These are phyloP conservation scores for Trametes meyenii DNA, from an alignment of 768 basidiomycete species.

Conservation along the genomic window DNA sequence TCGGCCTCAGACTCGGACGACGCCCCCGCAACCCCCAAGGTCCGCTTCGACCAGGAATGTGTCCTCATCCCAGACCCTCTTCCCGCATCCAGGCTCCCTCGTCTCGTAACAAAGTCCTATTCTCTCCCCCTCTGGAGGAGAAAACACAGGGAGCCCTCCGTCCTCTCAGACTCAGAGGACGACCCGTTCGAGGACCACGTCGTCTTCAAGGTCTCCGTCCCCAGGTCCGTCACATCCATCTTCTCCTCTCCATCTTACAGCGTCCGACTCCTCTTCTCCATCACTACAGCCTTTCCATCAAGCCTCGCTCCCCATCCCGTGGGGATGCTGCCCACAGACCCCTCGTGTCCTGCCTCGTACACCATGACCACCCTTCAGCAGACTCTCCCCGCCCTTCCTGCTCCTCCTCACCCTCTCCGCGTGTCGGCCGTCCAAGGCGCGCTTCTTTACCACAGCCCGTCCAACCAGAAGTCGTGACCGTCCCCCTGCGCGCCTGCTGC, in stretches of 20 bases:
- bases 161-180: conserved; percentile 26
- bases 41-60: conserved; percentile 75
- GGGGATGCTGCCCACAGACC: conserved; percentile 37
- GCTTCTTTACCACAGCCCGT: conserved; percentile 20
- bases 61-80: conserved; percentile 68
- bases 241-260: not conserved
- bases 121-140: conserved; percentile 70
- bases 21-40: conserved; percentile 31
- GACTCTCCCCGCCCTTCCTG: conserved; percentile 20
- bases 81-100: conserved; percentile 46
- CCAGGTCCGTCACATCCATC: conserved; percentile 47
- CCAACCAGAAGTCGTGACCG: conserved; percentile 44
- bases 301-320: conserved; percentile 42
- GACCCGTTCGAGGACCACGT: conserved; percentile 46
- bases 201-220: conserved; percentile 62
- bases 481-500: conserved; percentile 77
- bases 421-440: conserved; percentile 23
- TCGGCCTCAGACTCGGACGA: conserved; percentile 2
- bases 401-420: conserved; percentile 4
- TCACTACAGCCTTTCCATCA: conserved; percentile 26
- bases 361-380: conserved; percentile 45
- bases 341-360: conserved; percentile 55
- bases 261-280: not conserved
- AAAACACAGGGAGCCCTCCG: conserved; percentile 29
- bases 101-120: conserved; percentile 65